phyloP scores from a whole-genome alignment of 2,329 filamentous ascomycete genomes.

The Penicillium sp. region DNA sequence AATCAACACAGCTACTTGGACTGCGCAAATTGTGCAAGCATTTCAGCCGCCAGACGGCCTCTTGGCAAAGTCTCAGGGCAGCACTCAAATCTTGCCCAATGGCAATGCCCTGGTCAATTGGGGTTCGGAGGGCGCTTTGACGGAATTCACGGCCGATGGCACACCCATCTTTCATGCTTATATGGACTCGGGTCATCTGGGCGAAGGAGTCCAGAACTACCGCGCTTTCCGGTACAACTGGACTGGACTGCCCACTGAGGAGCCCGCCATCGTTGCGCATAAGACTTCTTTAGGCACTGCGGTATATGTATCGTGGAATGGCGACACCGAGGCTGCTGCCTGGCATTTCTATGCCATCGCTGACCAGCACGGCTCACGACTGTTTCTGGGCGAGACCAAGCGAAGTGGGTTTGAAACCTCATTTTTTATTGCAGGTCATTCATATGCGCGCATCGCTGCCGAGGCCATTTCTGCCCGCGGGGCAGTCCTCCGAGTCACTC shows the following conservation, averaged over 20 bases:
- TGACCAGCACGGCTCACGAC: slow-evolving; percentile 21
- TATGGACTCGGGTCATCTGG: slow-evolving; percentile 41
- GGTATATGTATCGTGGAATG: slow-evolving; percentile 54
- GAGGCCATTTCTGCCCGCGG: slow-evolving; percentile 31
- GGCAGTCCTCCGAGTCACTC: slow-evolving; percentile 24
- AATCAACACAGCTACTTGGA: slow-evolving; percentile 42
- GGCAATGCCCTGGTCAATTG: slow-evolving; percentile 54
- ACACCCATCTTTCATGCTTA: slow-evolving; percentile 38
- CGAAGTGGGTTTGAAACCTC: slow-evolving; percentile 30
- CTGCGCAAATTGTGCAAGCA: slow-evolving; percentile 43
- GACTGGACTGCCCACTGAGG: slow-evolving; percentile 35
- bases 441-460: slow-evolving; percentile 37
- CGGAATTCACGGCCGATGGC: slow-evolving; percentile 30
- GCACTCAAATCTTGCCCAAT: slow-evolving; percentile 50
- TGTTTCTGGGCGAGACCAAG: slow-evolving; percentile 24
- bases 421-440: slow-evolving; percentile 16
- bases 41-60: slow-evolving; percentile 48
- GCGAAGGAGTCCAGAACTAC: slow-evolving; percentile 36
- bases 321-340: slow-evolving; percentile 43
- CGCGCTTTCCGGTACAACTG: slow-evolving; percentile 38
- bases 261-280: slow-evolving; percentile 36
- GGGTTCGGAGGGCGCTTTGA: slow-evolving; percentile 47
- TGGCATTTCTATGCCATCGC: slow-evolving; percentile 48
- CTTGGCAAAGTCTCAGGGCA: slow-evolving; percentile 48
- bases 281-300: slow-evolving; percentile 28